Conservation (phyloP, 495 filamentous ascomycete genomes). For the Aspergillus campestris region DNA sequence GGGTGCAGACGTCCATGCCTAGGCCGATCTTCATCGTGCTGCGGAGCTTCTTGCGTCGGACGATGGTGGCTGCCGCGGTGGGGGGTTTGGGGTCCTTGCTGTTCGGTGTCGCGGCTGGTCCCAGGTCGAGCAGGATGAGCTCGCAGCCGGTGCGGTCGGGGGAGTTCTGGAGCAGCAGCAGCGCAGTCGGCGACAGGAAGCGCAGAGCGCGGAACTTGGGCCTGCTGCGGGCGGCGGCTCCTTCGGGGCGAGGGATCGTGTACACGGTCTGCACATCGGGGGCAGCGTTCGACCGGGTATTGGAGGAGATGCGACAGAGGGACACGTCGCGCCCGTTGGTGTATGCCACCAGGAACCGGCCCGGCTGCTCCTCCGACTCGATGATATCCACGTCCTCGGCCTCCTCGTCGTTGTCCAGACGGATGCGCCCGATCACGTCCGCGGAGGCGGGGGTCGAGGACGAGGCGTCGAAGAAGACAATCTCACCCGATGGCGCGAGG, state of each 20-base stretch:
- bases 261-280: conserved; percentile 52
- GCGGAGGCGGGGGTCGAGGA: conserved; percentile 41
- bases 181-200: conserved; percentile 54
- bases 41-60: conserved; percentile 47
- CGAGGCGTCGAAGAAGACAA: conserved; percentile 70
- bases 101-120: conserved; percentile 5
- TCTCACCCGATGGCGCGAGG: conserved; percentile 60
- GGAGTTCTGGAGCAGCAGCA: conserved; percentile 44
- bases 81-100: neutral
- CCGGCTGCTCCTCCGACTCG: conserved; percentile 37
- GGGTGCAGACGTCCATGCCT: conserved; percentile 63
- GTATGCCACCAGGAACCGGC: conserved; percentile 65
- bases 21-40: conserved; percentile 54
- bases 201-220: conserved; percentile 59
- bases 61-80: conserved; percentile 24
- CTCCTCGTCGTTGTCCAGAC: conserved; percentile 54
- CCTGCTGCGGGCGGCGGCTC: conserved; percentile 18
- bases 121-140: conserved; percentile 55
- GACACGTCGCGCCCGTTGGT: conserved; percentile 72
- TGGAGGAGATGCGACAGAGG: conserved; percentile 27
- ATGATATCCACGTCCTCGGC: conserved; percentile 75
- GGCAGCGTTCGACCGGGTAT: conserved; percentile 34
- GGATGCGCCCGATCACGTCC: conserved; percentile 59
- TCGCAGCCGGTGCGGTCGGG: conserved; percentile 54
- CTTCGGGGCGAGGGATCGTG: conserved; percentile 51